phyloP scores from a whole-genome alignment of 495 filamentous ascomycete genomes.

The Cercophora scortea region DNA sequence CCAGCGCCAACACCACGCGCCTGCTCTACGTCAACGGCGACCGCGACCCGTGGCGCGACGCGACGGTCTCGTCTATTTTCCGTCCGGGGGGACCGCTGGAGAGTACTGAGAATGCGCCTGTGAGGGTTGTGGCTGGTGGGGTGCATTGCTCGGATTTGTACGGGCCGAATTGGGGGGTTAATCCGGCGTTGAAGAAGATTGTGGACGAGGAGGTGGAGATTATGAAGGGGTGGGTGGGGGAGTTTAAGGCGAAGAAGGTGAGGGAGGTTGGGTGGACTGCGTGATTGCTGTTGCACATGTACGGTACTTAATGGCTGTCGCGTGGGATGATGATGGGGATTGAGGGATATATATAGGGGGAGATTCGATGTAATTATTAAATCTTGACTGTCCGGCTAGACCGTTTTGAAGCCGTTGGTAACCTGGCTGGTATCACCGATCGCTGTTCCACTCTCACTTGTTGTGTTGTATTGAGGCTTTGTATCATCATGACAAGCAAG shows the following conservation, averaged over 20 bases:
- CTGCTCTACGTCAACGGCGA: constrained; percentile 54
- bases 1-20: constrained; percentile 47
- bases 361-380: no score
- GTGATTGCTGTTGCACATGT: no score
- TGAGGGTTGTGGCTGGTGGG: constrained; percentile 27
- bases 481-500: no score
- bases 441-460: no score
- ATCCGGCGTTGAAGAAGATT: constrained; percentile 24
- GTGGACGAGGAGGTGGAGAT: constrained; percentile 23
- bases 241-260: constrained; percentile 30
- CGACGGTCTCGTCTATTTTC: constrained; percentile 28
- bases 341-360: no score
- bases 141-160: constrained; percentile 39
- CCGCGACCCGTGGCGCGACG: constrained; percentile 35
- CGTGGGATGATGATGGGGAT: no score
- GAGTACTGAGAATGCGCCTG: constrained; percentile 23
- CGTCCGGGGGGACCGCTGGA: constrained; percentile 33
- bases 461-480: no score
- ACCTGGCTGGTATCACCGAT: no score
- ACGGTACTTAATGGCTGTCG: no score
- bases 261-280: neutral
- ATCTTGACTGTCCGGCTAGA: no score
- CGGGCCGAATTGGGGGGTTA: constrained; percentile 39
- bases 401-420: no score
- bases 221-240: constrained; percentile 33